A percentile compares a stretch with the other conserved stretches of the same genome.
Conservation (phyloP, 768 basidiomycete species). For the Leccinum variicolor region DNA sequence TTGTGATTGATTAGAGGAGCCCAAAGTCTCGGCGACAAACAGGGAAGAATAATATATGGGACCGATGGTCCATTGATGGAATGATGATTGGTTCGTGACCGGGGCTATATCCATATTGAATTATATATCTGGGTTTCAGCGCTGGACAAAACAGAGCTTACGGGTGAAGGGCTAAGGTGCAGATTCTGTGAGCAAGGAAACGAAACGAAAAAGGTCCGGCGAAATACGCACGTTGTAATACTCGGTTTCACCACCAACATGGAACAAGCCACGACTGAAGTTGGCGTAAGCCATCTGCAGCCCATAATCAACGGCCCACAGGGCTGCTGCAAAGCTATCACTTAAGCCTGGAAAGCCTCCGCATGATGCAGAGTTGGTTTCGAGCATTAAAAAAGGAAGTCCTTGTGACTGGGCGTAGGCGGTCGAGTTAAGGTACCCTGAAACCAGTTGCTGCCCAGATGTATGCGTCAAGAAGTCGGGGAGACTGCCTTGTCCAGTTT, state of each 20-base stretch:
- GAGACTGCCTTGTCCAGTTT: constrained; percentile 47
- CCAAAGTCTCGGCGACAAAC: constrained; percentile 67
- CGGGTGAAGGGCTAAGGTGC: constrained; percentile 37
- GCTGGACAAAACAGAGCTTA: constrained; percentile 5
- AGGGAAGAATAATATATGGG: constrained; percentile 73
- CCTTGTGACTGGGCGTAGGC: constrained; percentile 34
- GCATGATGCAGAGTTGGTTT: constrained; percentile 55
- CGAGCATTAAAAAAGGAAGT: constrained; percentile 53
- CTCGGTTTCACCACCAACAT: constrained; percentile 62
- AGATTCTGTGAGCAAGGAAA: not conserved
- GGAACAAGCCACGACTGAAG: constrained; percentile 40
- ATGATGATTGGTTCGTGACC: constrained; percentile 51
- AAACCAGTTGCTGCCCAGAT: constrained; percentile 44
- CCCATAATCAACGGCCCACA: constrained; percentile 54
- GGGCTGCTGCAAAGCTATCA: constrained; percentile 52
- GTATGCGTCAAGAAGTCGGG: constrained; percentile 51
- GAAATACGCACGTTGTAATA: constrained; percentile 55
- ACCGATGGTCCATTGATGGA: constrained; percentile 71
- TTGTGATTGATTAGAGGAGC: constrained; percentile 59
- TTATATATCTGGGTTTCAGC: not conserved
- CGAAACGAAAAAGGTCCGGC: not conserved
- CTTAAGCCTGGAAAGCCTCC: constrained; percentile 50
- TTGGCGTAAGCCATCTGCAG: constrained; percentile 51
- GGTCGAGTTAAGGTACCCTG: constrained; percentile 49
- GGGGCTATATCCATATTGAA: constrained; percentile 35